Base-by-base conservation (phyloP, 169 alveolate species). In the Blepharisma undulans region DNA sequence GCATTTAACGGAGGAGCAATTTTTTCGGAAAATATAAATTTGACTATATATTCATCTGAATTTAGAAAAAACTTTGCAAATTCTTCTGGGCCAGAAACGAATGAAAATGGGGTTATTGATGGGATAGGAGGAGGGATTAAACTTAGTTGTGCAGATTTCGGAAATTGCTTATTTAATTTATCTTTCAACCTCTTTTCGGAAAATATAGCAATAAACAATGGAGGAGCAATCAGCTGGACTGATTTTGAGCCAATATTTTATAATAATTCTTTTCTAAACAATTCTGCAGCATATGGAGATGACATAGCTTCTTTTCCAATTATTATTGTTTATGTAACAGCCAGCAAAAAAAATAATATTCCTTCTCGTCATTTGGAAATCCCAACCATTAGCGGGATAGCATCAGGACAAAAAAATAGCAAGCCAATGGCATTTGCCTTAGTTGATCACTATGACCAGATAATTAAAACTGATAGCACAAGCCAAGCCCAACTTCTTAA, bases 221-320 rank as follows among this genome's bases (percentile, higher is more conserved):
- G 89, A 34, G 89, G 89, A 22, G 72, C 78, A 22, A 82, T 82
- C 4, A 36, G 48, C 12, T 82, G 89, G 77, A n/a, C n/a, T 5
- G 10, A 82, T 4, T 4, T 6, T 21, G 29, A n/a, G 22, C 72
- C 77, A 7, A 22, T 29, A 19, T 8, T 30, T 22, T 18, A 48
- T 22, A 82, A 30, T 30, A 21, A 34, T 7, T n/a, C 29, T 34
- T 34, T 82, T 76, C 22, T 5, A 5, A 82, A 29, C 16, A 82
- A 82, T 84, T 82, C 72, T 21, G 89, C 89, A 5, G 27, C 27
- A n/a, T 82, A 82, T 30, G 89, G 89, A 29, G 16, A 82, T 34
- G 48, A 82, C 16, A 5, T 82, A 5, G 89, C 89, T n/a, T 34
- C 78, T 5, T 30, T 19, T 48, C 89, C 89, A 34, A 34, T 16